phyloP scores from a whole-genome alignment of 1,284 basidiomycete species.

The Trichosporon faecale region DNA sequence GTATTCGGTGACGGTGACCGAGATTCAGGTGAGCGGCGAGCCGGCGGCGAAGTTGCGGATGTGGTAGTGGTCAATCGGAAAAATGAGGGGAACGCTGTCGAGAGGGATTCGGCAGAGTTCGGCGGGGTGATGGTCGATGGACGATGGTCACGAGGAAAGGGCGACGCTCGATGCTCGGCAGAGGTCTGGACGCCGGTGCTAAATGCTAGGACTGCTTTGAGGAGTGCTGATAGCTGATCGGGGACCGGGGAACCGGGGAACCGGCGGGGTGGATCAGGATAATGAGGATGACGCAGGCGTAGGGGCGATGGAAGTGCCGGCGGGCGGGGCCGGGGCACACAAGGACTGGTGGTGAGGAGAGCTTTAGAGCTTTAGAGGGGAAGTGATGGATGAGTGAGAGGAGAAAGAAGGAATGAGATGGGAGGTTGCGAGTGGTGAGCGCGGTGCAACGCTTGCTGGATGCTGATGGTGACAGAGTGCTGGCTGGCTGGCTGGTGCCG shows the following conservation, averaged over 20 bases:
- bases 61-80: neutral
- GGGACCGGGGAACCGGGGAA: neutral
- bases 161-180: neutral
- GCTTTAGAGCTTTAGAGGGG: no score
- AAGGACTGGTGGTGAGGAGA: neutral
- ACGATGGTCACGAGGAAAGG: neutral
- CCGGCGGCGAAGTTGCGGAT: neutral
- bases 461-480: no score
- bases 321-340: neutral
- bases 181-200: neutral
- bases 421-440: neutral
- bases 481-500: no score
- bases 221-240: neutral
- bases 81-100: neutral
- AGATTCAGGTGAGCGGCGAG: neutral
- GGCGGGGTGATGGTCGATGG: neutral
- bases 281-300: slow-evolving; percentile 1
- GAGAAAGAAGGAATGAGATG: neutral
- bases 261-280: neutral
- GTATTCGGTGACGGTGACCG: neutral
- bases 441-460: neutral
- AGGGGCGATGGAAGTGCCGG: neutral
- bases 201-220: neutral
- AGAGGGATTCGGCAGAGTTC: neutral
- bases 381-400: neutral